These are phyloP conservation scores for Aurantiochytrium sp. DNA, from an alignment of 108 stramenopile species.

Conservation along the genomic window DNA sequence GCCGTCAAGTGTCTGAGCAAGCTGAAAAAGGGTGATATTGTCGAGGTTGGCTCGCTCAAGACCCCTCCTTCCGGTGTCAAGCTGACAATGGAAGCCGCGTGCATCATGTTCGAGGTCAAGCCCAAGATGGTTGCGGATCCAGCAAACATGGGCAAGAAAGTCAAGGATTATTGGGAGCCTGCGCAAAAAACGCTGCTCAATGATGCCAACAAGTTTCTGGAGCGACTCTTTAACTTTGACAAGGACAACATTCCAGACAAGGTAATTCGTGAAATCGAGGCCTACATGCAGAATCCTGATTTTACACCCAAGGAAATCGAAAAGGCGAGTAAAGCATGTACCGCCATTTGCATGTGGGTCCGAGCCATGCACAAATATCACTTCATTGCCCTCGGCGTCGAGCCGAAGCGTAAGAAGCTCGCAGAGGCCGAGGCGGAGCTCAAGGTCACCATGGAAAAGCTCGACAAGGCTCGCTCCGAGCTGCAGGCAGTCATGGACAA, in stretches of 20 bases:
- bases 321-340: conserved; percentile 51
- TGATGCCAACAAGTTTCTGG: conserved; percentile 46
- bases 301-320: conserved; percentile 53
- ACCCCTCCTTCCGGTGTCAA: conserved; percentile 46
- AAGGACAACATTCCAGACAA: conserved; percentile 56
- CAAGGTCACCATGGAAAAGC: conserved; percentile 37
- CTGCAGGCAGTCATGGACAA: conserved; percentile 42
- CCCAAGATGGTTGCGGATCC: conserved; percentile 47
- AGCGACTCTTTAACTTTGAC: conserved; percentile 49
- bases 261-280: conserved; percentile 47
- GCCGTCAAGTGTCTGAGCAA: conserved; percentile 48
- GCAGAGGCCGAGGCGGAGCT: conserved; percentile 47
- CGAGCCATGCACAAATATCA: conserved; percentile 59
- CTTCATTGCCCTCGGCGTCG: conserved; percentile 48
- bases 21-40: conserved; percentile 54
- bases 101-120: conserved; percentile 51
- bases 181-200: conserved; percentile 45
- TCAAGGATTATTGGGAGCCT: conserved; percentile 48
- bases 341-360: conserved; percentile 61
- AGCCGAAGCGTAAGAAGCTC: conserved; percentile 50
- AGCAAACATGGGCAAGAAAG: conserved; percentile 37
- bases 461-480: conserved; percentile 31
- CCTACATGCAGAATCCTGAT: conserved; percentile 43
- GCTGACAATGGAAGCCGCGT: conserved; percentile 50
- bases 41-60: conserved; percentile 47